These are phyloP conservation scores for Paraconiothyrium brasiliense DNA, from an alignment of 2,329 filamentous ascomycete genomes.

Conservation along the genomic window DNA sequence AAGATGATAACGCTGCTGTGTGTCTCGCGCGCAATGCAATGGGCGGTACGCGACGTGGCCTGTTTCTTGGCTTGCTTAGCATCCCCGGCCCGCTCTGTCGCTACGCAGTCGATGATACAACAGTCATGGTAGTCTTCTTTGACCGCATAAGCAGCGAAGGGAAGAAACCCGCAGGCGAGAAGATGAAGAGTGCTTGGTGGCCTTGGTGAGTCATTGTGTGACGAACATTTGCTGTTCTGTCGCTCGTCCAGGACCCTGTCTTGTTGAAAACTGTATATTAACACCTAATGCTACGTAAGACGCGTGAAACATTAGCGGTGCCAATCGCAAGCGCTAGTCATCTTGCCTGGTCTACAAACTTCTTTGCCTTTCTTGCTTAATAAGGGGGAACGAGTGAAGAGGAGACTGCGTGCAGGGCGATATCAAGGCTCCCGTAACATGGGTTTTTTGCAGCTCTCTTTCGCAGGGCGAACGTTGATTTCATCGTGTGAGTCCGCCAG, in stretches of 20 bases:
- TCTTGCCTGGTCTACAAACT: not conserved
- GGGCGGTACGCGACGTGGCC: conserved; percentile 56
- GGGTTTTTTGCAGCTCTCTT: not conserved
- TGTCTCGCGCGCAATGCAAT: conserved; percentile 64
- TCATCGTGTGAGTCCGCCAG: not conserved
- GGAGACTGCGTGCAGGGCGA: not conserved
- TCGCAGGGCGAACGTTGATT: not conserved
- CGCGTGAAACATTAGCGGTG: conserved; percentile 7
- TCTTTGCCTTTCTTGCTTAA: not conserved
- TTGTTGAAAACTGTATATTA: not conserved
- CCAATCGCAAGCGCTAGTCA: not conserved
- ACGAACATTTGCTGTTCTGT: not conserved
- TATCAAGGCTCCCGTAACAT: not conserved
- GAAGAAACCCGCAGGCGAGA: conserved; percentile 8
- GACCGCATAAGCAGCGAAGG: conserved; percentile 38
- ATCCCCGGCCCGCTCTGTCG: conserved; percentile 46
- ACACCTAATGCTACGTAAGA: not conserved
- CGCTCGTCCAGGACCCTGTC: not conserved
- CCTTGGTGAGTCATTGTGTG: conserved; percentile 20
- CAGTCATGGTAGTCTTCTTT: conserved; percentile 65
- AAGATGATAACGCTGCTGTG: conserved; percentile 62
- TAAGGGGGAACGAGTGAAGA: not conserved
- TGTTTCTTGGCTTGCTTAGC: conserved; percentile 53
- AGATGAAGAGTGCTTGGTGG: conserved; percentile 26
- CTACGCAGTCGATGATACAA: conserved; percentile 60